phyloP scores from a whole-genome alignment of 1,284 basidiomycete genomes.

The Irpex lacteus region DNA sequence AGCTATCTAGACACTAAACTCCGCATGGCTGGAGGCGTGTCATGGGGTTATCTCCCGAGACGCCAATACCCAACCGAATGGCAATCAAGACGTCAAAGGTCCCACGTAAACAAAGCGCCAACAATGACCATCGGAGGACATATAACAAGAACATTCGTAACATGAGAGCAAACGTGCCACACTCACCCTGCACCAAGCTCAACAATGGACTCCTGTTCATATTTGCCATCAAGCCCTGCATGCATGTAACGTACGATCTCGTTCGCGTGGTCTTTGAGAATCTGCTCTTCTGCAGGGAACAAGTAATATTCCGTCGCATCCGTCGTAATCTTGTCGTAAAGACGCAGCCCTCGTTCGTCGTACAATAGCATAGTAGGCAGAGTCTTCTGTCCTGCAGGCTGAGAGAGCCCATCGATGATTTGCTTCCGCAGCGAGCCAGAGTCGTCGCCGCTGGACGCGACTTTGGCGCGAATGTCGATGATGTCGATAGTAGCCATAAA shows the following conservation, averaged over 20 bases:
- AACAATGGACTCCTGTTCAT: conserved; percentile 57
- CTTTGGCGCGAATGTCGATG: conserved; percentile 43
- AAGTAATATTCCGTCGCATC: conserved; percentile 87
- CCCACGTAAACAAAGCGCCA: not conserved
- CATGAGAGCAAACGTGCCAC: not conserved
- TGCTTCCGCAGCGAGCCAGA: conserved; percentile 40
- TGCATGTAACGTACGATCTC: conserved; percentile 78
- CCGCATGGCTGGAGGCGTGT: not conserved
- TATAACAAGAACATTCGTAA: conserved; percentile 1
- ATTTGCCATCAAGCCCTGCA: conserved; percentile 42
- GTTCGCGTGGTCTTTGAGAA: conserved; percentile 58
- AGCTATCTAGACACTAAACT: conserved; percentile 3
- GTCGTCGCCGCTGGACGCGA: conserved; percentile 26
- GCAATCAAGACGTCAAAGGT: not conserved
- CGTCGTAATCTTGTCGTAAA: conserved; percentile 86
- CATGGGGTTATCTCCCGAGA: conserved; percentile 2
- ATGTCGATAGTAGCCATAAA: conserved; percentile 36
- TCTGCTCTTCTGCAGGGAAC: conserved; percentile 75
- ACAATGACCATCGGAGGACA: conserved; percentile 4
- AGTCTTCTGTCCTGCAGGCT: conserved; percentile 53
- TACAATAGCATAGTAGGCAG: conserved; percentile 89
- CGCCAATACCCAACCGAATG: not conserved
- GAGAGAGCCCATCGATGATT: conserved; percentile 54
- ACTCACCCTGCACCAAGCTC: conserved; percentile 90
- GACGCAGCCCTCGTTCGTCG: conserved; percentile 77